Conservation (phyloP, 2,329 filamentous ascomycete genomes). For the Hysterium pulicare region DNA sequence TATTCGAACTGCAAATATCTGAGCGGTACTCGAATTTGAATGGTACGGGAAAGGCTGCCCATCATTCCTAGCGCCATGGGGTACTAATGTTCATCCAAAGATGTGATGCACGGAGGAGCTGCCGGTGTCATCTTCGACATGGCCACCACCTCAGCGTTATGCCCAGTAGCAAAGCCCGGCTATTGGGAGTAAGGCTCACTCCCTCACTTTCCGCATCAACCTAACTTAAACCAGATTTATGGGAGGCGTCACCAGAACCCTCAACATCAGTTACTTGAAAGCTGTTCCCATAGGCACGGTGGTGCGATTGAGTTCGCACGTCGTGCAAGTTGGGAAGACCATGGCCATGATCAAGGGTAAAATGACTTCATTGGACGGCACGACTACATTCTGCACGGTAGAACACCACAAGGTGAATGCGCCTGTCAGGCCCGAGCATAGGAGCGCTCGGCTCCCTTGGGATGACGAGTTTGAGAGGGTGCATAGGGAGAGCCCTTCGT, state of each 20-base stretch:
- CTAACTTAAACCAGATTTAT: slow-evolving; percentile 37
- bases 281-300: slow-evolving; percentile 47
- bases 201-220: background rate
- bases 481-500: slow-evolving; percentile 12
- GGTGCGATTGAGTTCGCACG: slow-evolving; percentile 42
- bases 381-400: slow-evolving; percentile 47
- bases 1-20: slow-evolving; percentile 32
- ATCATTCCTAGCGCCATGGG: no score
- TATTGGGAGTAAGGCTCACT: slow-evolving; percentile 45
- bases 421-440: slow-evolving; percentile 40
- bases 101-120: slow-evolving; percentile 42
- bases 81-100: no score
- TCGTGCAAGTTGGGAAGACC: slow-evolving; percentile 47
- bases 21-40: slow-evolving; percentile 40
- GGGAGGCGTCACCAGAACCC: slow-evolving; percentile 48
- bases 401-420: slow-evolving; percentile 54
- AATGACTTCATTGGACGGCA: slow-evolving; percentile 50
- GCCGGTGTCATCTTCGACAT: slow-evolving; percentile 41
- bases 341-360: slow-evolving; percentile 52
- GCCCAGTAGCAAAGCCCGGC: slow-evolving; percentile 46
- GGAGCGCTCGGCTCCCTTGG: slow-evolving; percentile 40
- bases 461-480: slow-evolving; percentile 42
- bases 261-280: slow-evolving; percentile 52
- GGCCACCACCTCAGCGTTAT: slow-evolving; percentile 48
- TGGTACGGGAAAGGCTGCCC: slow-evolving; percentile 18